Evolutionary conservation across 441 rosid genomes (phyloP).

Genomic region (Erodium texanum): DNA sequence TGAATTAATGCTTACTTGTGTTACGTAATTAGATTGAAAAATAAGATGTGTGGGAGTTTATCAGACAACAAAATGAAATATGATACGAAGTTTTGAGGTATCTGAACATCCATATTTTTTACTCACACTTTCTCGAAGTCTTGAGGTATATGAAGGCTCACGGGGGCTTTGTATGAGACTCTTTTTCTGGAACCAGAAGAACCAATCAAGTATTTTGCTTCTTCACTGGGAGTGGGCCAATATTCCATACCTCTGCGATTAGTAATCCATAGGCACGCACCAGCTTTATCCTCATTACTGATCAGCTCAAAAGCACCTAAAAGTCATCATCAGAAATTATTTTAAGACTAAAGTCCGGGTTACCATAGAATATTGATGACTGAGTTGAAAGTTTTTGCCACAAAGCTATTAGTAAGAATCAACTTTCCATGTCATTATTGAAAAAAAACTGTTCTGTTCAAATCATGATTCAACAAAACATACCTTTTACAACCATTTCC

Average conservation of each 20-base stretch:
- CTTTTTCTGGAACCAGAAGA: constrained; percentile 36
- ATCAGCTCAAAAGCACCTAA: constrained; percentile 89
- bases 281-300: constrained; percentile 66
- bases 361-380: neutral
- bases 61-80: constrained; percentile 3
- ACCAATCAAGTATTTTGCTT: constrained; percentile 50
- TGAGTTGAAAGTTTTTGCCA: neutral
- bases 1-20: neutral
- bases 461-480: neutral
- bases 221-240: constrained; percentile 77
- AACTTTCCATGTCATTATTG: neutral
- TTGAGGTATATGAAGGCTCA: constrained; percentile 51
- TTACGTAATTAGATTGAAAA: neutral
- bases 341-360: neutral
- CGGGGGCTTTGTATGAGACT: constrained; percentile 28
- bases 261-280: constrained; percentile 86
- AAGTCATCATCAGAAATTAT: constrained; percentile 14
- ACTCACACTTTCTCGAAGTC: constrained; percentile 85
- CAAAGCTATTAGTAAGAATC: neutral
- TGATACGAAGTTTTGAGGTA: constrained; percentile 53
- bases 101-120: constrained; percentile 28
- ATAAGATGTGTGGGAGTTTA: neutral
- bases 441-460: neutral
- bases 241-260: constrained; percentile 84
- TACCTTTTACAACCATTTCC: constrained; percentile 78